Percentiles rank a stretch among this genome's conserved stretches.
These are phyloP conservation scores for Volutella citrinella DNA, from an alignment of 2,329 filamentous ascomycete species.

Conservation along the genomic window DNA sequence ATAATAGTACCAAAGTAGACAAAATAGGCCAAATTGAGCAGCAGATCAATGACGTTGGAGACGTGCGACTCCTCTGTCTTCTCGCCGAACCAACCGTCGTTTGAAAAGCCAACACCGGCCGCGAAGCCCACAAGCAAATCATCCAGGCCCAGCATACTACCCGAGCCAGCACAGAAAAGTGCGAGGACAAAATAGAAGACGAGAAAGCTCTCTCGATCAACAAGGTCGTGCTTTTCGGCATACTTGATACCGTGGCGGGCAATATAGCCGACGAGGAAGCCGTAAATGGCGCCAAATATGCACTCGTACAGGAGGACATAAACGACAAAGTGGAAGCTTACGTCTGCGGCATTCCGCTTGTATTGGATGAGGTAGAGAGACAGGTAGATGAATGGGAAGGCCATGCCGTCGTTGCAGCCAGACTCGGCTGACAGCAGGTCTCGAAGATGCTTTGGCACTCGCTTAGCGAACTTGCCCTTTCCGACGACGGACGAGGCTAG, in stretches of 20 bases:
- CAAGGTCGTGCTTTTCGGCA: constrained; percentile 79
- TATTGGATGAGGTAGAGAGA: constrained; percentile 87
- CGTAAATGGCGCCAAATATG: constrained; percentile 85
- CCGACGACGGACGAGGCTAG: constrained; percentile 96
- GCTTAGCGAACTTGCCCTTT: constrained; percentile 97
- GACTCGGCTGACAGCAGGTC: constrained; percentile 95
- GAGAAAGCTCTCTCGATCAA: constrained; percentile 94
- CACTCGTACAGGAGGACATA: constrained; percentile 93
- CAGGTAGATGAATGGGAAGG: constrained; percentile 95
- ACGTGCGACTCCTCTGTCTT: constrained; percentile 99
- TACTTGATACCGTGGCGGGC: constrained; percentile 87
- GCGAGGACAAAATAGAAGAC: constrained; percentile 98
- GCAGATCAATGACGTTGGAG: constrained; percentile 96
- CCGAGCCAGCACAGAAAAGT: constrained; percentile 91
- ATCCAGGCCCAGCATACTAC: constrained; percentile 86
- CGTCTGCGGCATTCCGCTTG: constrained; percentile 62
- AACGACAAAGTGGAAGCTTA: constrained; percentile 84
- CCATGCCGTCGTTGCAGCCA: constrained; percentile 99
- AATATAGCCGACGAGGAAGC: constrained; percentile 82
- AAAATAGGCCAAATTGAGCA: constrained; percentile 97
- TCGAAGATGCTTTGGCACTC: constrained; percentile 94
- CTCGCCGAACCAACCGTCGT: constrained; percentile 97
- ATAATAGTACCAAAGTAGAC: constrained; percentile 98
- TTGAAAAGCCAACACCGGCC: constrained; percentile 96
- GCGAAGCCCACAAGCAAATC: constrained; percentile 93